Conservation (phyloP, 116 monocot genomes). For the Cymodocea nodosa region DNA sequence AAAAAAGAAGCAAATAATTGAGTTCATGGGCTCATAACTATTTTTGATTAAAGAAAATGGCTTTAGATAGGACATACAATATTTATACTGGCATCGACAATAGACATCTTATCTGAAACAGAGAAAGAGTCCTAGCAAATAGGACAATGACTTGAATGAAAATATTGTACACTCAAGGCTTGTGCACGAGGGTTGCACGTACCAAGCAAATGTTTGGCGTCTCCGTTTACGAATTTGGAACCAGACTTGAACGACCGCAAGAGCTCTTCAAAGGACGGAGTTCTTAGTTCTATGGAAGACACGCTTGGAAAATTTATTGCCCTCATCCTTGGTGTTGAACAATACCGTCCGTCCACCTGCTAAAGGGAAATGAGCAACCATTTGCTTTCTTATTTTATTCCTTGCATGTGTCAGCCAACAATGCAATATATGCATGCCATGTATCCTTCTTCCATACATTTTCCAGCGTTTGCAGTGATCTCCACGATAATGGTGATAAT, state of each 20-base stretch:
- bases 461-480: conserved; percentile 45
- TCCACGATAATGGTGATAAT: conserved; percentile 39
- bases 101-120: too few species aligned
- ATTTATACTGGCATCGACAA: too few species aligned
- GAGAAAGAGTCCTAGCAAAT: too few species aligned
- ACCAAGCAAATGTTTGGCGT: conserved; percentile 36
- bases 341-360: conserved; percentile 78
- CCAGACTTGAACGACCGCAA: conserved; percentile 45
- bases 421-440: conserved; percentile 28
- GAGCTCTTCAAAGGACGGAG: conserved; percentile 77
- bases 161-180: conserved; percentile 34
- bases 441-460: conserved; percentile 52
- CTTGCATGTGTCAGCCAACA: too few species aligned
- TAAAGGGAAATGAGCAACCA: not conserved
- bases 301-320: conserved; percentile 48
- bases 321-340: conserved; percentile 68
- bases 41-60: too few species aligned
- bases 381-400: too few species aligned
- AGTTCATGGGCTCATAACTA: too few species aligned
- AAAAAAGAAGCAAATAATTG: too few species aligned
- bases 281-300: conserved; percentile 71
- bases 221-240: conserved; percentile 55
- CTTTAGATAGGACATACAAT: too few species aligned
- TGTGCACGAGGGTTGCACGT: conserved; percentile 32
- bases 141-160: too few species aligned